Conservation (phyloP, 2,329 filamentous ascomycete species). For the Aspergillus pseudonomiae region DNA sequence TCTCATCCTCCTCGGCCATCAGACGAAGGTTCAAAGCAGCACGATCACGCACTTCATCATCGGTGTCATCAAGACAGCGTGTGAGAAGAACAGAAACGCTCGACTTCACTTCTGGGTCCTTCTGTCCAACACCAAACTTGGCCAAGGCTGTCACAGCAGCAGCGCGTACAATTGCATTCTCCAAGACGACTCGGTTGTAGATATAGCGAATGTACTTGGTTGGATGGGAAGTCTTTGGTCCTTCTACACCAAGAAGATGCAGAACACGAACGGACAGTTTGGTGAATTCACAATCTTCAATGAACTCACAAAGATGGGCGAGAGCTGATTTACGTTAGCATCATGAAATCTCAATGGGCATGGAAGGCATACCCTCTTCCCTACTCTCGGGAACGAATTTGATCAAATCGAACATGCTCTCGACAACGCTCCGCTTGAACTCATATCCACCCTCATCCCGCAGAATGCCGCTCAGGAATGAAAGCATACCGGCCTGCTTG, state of each 20-base stretch:
- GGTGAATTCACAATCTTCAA: conserved; percentile 98
- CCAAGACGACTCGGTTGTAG: conserved; percentile 95
- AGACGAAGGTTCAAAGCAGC: conserved; percentile 89
- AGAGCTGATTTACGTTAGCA: conserved; percentile 60
- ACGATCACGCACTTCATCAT: conserved; percentile 96
- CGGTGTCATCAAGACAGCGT: conserved; percentile 91
- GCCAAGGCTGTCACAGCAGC: conserved; percentile 93
- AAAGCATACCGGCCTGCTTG: conserved; percentile 97
- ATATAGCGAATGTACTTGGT: conserved; percentile 99
- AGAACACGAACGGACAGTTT: conserved; percentile 95
- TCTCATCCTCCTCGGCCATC: conserved; percentile 88
- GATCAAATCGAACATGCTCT: conserved; percentile 99
- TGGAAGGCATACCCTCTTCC: conserved; percentile 57
- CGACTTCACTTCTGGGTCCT: conserved; percentile 94
- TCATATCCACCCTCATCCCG: conserved; percentile 97
- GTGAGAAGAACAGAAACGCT: conserved; percentile 92
- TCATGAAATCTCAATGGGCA: background rate
- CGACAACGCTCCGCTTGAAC: conserved; percentile 95
- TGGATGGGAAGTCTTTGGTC: conserved; percentile 90
- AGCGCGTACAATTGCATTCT: conserved; percentile 93
- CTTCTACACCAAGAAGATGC: conserved; percentile 90
- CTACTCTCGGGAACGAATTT: conserved; percentile 93
- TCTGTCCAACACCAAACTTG: conserved; percentile 96
- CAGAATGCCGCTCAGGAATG: conserved; percentile 94
- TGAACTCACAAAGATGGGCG: conserved; percentile 96